phyloP scores from a whole-genome alignment of 1,284 basidiomycete genomes.

The Dichomitus squalens region DNA sequence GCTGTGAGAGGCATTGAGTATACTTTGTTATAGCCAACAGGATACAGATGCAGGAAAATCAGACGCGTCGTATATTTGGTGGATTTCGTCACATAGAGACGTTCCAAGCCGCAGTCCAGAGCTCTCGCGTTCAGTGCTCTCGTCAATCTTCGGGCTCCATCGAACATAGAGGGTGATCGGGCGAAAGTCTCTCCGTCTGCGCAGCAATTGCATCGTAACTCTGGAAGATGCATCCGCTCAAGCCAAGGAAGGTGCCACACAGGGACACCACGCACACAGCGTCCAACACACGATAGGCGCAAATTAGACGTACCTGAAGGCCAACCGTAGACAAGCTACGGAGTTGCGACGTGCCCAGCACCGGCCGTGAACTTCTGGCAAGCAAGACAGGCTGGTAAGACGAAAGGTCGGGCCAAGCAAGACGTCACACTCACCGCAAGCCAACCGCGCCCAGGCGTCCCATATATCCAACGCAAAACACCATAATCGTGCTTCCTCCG shows the following conservation, averaged over 20 bases:
- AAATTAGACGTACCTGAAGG: constrained; percentile 7
- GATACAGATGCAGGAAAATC: background rate
- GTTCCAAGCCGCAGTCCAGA: too few relatives aligned
- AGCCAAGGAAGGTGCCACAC: background rate
- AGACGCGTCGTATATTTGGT: background rate
- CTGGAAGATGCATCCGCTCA: too few relatives aligned
- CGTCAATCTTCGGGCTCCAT: too few relatives aligned
- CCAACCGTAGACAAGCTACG: constrained; percentile 13
- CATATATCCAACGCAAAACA: constrained; percentile 20
- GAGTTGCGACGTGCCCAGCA: constrained; percentile 1
- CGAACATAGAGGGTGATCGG: too few relatives aligned
- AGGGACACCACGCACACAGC: background rate
- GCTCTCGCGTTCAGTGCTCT: too few relatives aligned
- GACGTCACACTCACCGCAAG: constrained; percentile 11
- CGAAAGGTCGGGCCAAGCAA: background rate
- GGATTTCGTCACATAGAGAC: background rate
- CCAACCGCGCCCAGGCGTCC: constrained; percentile 18
- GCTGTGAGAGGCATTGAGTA: background rate
- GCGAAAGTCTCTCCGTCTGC: too few relatives aligned
- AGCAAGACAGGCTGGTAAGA: background rate
- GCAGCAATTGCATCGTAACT: too few relatives aligned
- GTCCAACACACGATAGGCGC: background rate
- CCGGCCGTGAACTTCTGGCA: constrained; percentile 12
- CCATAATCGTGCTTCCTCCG: constrained; percentile 13
- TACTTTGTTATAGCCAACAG: too few relatives aligned